phyloP scores from a whole-genome alignment of 2,329 filamentous ascomycete species.

The Ambrosiella cleistominuta region DNA sequence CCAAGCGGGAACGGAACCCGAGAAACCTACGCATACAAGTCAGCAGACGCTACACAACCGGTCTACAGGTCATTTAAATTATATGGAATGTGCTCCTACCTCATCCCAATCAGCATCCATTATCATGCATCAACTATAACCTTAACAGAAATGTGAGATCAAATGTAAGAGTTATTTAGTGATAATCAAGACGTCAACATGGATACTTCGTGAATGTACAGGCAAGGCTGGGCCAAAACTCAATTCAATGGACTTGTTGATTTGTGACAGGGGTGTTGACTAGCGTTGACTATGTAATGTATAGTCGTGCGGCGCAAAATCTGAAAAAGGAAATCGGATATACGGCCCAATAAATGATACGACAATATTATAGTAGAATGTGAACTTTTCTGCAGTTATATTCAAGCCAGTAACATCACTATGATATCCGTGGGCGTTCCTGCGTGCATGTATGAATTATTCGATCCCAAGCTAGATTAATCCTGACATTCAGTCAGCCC shows the following conservation, averaged over 20 bases:
- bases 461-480: too few species aligned
- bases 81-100: constrained; percentile 24
- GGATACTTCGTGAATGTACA: neutral
- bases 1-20: constrained; percentile 66
- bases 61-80: neutral
- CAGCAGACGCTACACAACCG: neutral
- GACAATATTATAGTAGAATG: too few species aligned
- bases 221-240: neutral
- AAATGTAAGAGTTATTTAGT: neutral
- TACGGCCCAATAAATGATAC: too few species aligned
- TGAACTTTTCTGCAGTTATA: too few species aligned
- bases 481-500: too few species aligned
- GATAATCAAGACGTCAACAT: neutral
- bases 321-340: too few species aligned
- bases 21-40: constrained; percentile 39
- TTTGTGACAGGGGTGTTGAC: too few species aligned
- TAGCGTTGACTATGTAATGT: too few species aligned
- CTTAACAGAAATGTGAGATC: neutral
- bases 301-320: too few species aligned
- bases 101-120: constrained; percentile 56
- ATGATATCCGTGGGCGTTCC: too few species aligned
- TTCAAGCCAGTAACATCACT: too few species aligned
- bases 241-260: neutral
- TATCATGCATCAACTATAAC: constrained; percentile 19
- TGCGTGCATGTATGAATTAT: too few species aligned